These are phyloP conservation scores for Debaryomyces sp. DNA, from an alignment of 1,139 yeast genomes.

Conservation along the genomic window DNA sequence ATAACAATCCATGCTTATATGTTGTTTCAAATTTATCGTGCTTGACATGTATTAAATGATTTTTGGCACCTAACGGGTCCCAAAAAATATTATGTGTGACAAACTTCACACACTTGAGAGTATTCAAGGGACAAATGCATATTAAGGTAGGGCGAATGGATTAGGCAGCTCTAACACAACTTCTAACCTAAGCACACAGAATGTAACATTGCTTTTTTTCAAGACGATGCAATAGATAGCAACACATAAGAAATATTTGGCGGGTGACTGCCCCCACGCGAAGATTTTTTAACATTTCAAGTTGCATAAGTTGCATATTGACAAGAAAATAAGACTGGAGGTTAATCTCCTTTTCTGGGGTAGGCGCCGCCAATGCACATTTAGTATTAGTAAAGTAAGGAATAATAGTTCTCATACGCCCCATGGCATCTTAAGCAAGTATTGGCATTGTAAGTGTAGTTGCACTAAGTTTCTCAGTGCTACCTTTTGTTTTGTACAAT, in stretches of 20 bases:
- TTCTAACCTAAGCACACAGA: not conserved
- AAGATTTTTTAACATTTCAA: not conserved
- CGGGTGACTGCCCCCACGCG: not conserved
- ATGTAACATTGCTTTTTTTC: not conserved
- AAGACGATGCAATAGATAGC: not conserved
- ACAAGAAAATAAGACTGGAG: not conserved
- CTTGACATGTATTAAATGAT: not conserved
- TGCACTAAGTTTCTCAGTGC: too few relatives aligned
- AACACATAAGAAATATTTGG: not conserved
- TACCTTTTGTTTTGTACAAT: not conserved
- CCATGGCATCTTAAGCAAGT: too few relatives aligned
- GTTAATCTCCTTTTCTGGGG: not conserved
- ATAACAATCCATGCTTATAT: not conserved
- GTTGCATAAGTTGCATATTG: not conserved
- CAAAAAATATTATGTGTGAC: not conserved
- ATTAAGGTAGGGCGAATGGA: not conserved
- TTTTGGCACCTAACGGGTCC: not conserved
- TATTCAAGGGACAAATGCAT: not conserved
- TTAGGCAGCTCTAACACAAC: not conserved
- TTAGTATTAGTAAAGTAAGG: too few relatives aligned
- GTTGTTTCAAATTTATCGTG: not conserved
- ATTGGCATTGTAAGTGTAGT: too few relatives aligned
- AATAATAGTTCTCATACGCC: too few relatives aligned
- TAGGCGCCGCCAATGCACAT: not conserved
- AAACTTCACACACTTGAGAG: not conserved